These are phyloP conservation scores for Pinus taeda DNA, from an alignment of 75 land plant species.

Conservation along the genomic window DNA sequence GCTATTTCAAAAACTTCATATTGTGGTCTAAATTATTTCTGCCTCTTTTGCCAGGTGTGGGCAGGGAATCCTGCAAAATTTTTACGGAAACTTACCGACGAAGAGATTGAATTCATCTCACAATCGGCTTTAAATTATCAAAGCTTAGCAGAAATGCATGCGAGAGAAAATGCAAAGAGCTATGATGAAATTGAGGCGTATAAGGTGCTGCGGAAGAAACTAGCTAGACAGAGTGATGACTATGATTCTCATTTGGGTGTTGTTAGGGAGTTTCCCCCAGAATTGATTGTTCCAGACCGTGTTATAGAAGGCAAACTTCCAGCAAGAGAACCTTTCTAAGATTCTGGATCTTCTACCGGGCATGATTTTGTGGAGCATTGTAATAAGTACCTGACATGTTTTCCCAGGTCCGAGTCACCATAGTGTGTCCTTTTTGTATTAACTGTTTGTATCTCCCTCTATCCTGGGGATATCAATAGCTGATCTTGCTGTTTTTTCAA, in stretches of 20 bases:
- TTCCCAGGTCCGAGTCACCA: neutral
- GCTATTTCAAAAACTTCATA: neutral
- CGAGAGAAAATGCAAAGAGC: conserved; percentile 82
- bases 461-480: too few relatives aligned
- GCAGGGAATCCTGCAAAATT: conserved; percentile 95
- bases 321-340: neutral
- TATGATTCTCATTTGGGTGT: conserved; percentile 82
- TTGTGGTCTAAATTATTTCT: neutral
- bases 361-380: neutral
- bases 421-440: neutral
- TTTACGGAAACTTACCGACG: conserved; percentile 82
- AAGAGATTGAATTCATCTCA: conserved; percentile 69
- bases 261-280: conserved; percentile 61
- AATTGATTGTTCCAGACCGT: conserved; percentile 53
- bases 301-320: conserved; percentile 8
- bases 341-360: neutral
- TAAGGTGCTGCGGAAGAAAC: conserved; percentile 77
- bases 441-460: neutral
- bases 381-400: conserved; percentile 1
- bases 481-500: too few relatives aligned
- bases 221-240: conserved; percentile 68
- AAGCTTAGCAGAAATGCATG: conserved; percentile 73
- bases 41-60: conserved; percentile 64
- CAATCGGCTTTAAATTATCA: conserved; percentile 73
- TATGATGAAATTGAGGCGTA: conserved; percentile 82